Evolutionary conservation across 2,329 filamentous ascomycete genomes (phyloP), one percentile per base, ranked within the genome.

Genomic region (Fusarium chlamydosporum): DNA sequence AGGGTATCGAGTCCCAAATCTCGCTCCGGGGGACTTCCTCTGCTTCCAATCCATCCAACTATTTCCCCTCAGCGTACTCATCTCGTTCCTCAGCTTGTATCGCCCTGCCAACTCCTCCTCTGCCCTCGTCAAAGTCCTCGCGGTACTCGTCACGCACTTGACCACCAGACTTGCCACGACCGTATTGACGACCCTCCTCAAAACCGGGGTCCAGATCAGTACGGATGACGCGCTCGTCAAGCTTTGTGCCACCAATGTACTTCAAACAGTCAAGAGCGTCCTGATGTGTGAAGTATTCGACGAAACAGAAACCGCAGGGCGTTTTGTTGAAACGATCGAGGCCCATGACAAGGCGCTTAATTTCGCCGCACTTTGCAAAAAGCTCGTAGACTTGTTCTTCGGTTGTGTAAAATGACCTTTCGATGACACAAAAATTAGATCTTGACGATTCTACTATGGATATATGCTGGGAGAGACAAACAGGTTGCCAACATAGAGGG

Each of bases 361-460:
- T 97, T 83, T 98, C 96, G 75, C 96, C 96, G 80, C 94, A 95
- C 85, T 97, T 97, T 62, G 91, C 90, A 80, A 97, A 97, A 47
- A 97, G 89, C 81, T 98, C 95, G 80, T 98, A 95, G 63, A 99
- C 97, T 79, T 99, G 96, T 82, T 99, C 96, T 79, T 99, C 96
- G 58, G 96, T 99, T 26, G 96, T 99, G 85, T 97, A 97, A 83
- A 97, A 97, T 40, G 94, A 97, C 56, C 92, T 94, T 72, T 41
- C 18, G 26, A 54, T 67, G 67, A 57, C 66, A 66, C 56, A 66
- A 65, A 33, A 59, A 27, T 67, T 12, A 72, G 54, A 29, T 48
- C 16, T 42, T 34, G 27, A 47, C n/a, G 16, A 35, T 23, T 27
- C 18, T 34, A 33, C 42, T 23, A 9, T 37, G 9, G 33, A 31